A percentile compares a stretch with the other conserved stretches of the same genome.
phyloP scores from a whole-genome alignment of 2,329 filamentous ascomycete genomes.

The Lasiodiplodia gonubiensis region DNA sequence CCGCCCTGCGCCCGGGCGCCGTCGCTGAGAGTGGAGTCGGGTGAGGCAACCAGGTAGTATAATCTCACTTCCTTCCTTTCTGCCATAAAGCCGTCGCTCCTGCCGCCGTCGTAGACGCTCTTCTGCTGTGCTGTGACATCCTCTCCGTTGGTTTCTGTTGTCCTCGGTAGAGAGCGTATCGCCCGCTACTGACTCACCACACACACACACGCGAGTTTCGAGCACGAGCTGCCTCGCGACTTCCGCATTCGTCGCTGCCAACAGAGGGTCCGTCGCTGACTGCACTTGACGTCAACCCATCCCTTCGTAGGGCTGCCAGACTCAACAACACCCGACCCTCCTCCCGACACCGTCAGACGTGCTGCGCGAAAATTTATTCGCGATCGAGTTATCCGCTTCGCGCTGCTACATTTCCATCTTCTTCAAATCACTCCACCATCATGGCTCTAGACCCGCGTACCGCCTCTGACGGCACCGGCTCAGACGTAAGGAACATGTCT shows the following conservation, averaged over 20 bases:
- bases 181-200: neutral
- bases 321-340: neutral
- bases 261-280: neutral
- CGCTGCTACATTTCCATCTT: neutral
- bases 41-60: slow-evolving; percentile 1
- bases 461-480: slow-evolving; percentile 31
- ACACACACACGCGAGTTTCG: neutral
- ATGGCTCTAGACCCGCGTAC: slow-evolving; percentile 31
- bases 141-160: neutral
- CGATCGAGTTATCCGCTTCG: neutral
- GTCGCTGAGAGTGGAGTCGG: slow-evolving; percentile 13
- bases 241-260: slow-evolving; percentile 15
- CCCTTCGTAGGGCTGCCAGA: neutral
- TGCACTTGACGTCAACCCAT: neutral
- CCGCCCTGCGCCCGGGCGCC: slow-evolving; percentile 11
- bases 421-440: neutral
- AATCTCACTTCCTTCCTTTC: neutral
- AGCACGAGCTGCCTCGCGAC: neutral
- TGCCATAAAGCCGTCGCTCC: neutral
- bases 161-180: neutral
- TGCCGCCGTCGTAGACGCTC: neutral
- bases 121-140: neutral
- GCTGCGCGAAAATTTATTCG: neutral
- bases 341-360: neutral
- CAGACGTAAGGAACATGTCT: slow-evolving; percentile 52